Evolutionary conservation across 805 yeast genomes (phyloP).

Genomic region (Maudiozyma bulderi): DNA sequence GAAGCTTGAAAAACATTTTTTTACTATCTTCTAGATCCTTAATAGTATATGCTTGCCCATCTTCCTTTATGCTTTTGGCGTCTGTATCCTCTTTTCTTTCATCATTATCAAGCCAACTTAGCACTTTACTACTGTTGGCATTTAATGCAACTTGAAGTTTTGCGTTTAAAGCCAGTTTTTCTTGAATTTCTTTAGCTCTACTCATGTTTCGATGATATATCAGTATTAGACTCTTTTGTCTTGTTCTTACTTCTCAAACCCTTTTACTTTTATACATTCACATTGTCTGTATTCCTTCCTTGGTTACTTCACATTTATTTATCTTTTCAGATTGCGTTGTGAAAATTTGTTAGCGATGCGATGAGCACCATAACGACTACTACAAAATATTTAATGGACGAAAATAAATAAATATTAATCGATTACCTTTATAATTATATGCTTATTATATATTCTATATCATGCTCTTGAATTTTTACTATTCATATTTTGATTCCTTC

Average conservation of each 20-base stretch:
- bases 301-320: no score
- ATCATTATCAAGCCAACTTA: conserved; percentile 19
- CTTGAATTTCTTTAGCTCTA: conserved; percentile 28
- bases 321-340: no score
- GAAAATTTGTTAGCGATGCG: no score
- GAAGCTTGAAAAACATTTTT: conserved; percentile 22
- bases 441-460: neutral
- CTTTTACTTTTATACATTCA: neutral
- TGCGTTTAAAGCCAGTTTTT: conserved; percentile 26
- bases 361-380: no score
- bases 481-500: conserved; percentile 32
- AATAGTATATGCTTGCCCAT: conserved; percentile 1
- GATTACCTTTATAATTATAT: neutral
- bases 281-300: neutral
- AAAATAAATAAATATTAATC: no score
- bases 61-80: neutral
- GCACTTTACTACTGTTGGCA: conserved; percentile 16
- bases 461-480: conserved; percentile 11
- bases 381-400: no score
- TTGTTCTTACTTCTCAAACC: neutral
- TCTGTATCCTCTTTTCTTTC: neutral
- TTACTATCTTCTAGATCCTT: conserved; percentile 15
- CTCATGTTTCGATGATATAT: conserved; percentile 14
- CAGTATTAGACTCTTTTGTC: no score
- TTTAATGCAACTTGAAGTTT: conserved; percentile 22